Percentiles rank a stretch among this genome's conserved stretches.
Conservation (phyloP, 2,329 filamentous ascomycete species). For the Xylaria sp. region DNA sequence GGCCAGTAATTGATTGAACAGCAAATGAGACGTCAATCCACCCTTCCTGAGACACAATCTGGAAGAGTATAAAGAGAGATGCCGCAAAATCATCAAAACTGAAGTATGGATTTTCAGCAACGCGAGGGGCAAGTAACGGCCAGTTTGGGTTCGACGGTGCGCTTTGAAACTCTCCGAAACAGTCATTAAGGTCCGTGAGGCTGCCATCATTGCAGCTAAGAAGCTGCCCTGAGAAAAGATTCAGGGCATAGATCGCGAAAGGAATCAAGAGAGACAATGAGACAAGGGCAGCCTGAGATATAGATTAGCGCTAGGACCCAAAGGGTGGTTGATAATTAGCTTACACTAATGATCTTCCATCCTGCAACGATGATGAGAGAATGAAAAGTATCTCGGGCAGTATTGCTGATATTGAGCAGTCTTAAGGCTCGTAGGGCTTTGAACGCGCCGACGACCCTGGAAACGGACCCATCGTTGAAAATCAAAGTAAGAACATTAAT, state of each 20-base stretch:
- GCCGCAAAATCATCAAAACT: conserved; percentile 96
- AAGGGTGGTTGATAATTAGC: conserved; percentile 45
- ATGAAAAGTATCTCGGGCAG: conserved; percentile 94
- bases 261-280: conserved; percentile 94
- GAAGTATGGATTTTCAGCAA: conserved; percentile 83
- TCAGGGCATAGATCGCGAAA: conserved; percentile 95
- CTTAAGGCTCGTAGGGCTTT: conserved; percentile 93
- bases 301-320: conserved; percentile 32
- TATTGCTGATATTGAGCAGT: conserved; percentile 94
- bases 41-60: conserved; percentile 98
- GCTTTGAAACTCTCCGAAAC: conserved; percentile 83
- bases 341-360: conserved; percentile 88
- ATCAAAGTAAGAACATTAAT: conserved; percentile 90
- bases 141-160: conserved; percentile 78
- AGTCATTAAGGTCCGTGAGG: conserved; percentile 69
- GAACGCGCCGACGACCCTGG: conserved; percentile 92
- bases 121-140: conserved; percentile 83
- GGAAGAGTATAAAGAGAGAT: conserved; percentile 94
- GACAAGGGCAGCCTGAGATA: conserved; percentile 78
- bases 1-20: conserved; percentile 82
- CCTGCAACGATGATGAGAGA: conserved; percentile 93
- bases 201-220: conserved; percentile 79
- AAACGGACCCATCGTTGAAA: conserved; percentile 82
- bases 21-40: conserved; percentile 95
- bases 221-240: conserved; percentile 88